These are phyloP conservation scores for Hypomontagnella monticulosa DNA, from an alignment of 495 filamentous ascomycete species.

Conservation along the genomic window DNA sequence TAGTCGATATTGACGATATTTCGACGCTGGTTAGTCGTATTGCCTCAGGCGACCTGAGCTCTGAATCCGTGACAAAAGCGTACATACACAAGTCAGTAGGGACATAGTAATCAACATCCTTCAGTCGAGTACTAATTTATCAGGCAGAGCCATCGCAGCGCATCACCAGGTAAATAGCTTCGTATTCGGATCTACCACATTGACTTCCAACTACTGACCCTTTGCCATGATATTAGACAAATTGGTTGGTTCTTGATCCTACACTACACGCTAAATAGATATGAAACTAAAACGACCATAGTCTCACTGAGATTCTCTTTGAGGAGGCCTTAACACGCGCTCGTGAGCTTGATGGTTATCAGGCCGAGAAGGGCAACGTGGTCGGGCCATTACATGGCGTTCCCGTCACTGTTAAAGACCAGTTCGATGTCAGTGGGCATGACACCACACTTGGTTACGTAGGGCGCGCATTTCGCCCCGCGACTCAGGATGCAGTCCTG, in stretches of 20 bases:
- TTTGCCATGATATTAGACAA: constrained; percentile 47
- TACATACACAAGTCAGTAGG: constrained; percentile 61
- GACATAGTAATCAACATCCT: background rate
- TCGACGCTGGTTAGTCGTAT: constrained; percentile 47
- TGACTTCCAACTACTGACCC: background rate
- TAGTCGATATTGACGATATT: constrained; percentile 57
- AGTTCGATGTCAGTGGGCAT: constrained; percentile 76
- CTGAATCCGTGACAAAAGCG: constrained; percentile 53
- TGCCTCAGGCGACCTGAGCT: constrained; percentile 52
- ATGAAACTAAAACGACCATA: constrained; percentile 53
- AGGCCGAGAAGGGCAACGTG: constrained; percentile 54
- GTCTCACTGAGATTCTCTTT: constrained; percentile 69
- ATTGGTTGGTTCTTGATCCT: constrained; percentile 46
- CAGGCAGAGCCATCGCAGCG: constrained; percentile 17
- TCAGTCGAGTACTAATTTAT: background rate
- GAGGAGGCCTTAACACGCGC: constrained; percentile 68
- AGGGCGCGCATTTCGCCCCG: constrained; percentile 63
- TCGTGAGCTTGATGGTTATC: constrained; percentile 66
- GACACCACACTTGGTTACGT: constrained; percentile 81
- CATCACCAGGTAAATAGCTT: constrained; percentile 43
- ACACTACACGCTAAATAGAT: background rate
- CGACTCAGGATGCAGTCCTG: constrained; percentile 70
- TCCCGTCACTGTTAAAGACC: constrained; percentile 82
- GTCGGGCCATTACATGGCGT: constrained; percentile 76
- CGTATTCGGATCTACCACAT: constrained; percentile 7